Evolutionary conservation across 345 rosid species (phyloP), one percentile per base, ranked within the genome.

Genomic region (Cardamine occulta): DNA sequence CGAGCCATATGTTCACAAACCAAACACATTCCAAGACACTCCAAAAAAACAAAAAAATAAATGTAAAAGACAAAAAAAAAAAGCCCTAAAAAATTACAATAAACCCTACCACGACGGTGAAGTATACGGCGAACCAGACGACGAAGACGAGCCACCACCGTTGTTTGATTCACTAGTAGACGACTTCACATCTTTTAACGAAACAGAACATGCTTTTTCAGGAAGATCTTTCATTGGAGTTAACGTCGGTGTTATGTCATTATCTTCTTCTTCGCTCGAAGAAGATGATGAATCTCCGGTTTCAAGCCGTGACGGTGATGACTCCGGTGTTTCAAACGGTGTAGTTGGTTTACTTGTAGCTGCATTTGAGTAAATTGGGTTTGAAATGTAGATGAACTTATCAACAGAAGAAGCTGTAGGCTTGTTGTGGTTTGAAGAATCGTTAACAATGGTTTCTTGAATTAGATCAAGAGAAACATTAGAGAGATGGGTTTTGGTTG

Each of bases 221-320:
- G 93, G 98, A 5, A 91, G 90, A 79, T 84, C 82, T 86, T 91
- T 89, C 96, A 89, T 91, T 14, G 98, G 94, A 49, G 87, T 84
- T 84, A 93, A 81, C 17, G 88, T 92, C 35, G 98, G 93, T 4
- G 92, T 91, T 32, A 57, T 23, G 47, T 51, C 49, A 5, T 15
- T 45, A 45, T 55, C 60, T 55, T 55, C 55, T 17, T 70, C 28
- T 1, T 19, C 71, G 8, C 1, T 60, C 29, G 77, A 73, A 40
- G 73, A 68, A 15, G 72, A 57, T 13, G 87, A 84, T 19, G 87
- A 84, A 54, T 79, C 76, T 6, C 70, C 75, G 10, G 73, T 70
- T 40, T 88, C 92, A 28, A 91, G 74, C 5, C 85, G 80, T 1
- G 97, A 91, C 8, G 96, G 99, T 5, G 96, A 95, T 3, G 97